Conservation (phyloP, 2,329 filamentous ascomycete genomes). For the Botryotinia globosa region DNA sequence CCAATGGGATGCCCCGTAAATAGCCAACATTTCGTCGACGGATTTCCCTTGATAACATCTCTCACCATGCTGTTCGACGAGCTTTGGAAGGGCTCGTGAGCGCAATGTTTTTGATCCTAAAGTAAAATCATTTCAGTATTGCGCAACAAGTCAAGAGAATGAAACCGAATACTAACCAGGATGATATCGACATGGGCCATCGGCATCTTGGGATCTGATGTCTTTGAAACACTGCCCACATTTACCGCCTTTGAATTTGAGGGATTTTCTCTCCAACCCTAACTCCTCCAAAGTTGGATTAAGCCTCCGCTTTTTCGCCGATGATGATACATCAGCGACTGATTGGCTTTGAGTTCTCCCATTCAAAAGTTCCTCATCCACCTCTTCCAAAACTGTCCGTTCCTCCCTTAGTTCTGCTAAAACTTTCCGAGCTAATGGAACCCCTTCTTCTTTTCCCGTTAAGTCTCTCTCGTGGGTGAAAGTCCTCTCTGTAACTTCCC, state of each 20-base stretch:
- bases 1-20: no score
- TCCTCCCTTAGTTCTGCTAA: neutral
- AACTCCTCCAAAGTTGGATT: neutral
- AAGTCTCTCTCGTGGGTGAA: neutral
- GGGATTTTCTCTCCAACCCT: neutral
- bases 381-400: neutral
- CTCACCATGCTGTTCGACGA: neutral
- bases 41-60: neutral
- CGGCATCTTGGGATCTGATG: neutral
- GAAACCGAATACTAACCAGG: neutral
- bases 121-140: neutral
- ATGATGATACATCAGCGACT: neutral
- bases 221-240: neutral
- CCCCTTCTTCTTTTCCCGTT: no score
- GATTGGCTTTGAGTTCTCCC: neutral
- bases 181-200: neutral
- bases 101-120: neutral
- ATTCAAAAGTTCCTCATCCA: neutral
- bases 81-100: no score
- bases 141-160: neutral
- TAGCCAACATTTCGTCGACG: neutral
- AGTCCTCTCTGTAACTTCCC: neutral
- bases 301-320: neutral
- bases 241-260: neutral
- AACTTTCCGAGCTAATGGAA: neutral